Percentiles rank a stretch among this genome's conserved stretches.
Evolutionary conservation across 2,329 filamentous ascomycete species (phyloP).

Genomic region (Reticulascus tulasneorum): DNA sequence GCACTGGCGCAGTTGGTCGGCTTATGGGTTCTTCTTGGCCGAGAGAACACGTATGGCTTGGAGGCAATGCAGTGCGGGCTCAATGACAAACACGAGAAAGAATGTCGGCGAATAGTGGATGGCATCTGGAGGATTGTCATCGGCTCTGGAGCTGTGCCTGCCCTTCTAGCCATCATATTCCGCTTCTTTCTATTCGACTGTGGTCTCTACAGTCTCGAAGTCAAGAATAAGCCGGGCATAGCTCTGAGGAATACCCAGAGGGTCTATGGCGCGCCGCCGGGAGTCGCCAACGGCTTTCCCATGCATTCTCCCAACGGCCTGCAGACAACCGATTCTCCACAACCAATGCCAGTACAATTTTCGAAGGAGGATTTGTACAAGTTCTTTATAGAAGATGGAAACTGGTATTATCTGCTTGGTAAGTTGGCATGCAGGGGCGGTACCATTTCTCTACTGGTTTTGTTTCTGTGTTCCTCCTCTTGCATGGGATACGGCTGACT

Average conservation of each 20-base stretch:
- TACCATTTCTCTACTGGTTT: conserved; percentile 5
- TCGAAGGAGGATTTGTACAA: conserved; percentile 43
- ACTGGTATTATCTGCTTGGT: conserved; percentile 41
- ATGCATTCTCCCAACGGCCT: conserved; percentile 25
- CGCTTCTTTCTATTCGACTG: conserved; percentile 65
- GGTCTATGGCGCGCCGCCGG: conserved; percentile 45
- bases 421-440: background rate
- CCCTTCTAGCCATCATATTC: conserved; percentile 60
- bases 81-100: conserved; percentile 37
- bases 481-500: no score
- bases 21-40: conserved; percentile 46
- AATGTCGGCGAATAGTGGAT: conserved; percentile 47
- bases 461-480: conserved; percentile 1
- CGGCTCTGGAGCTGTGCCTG: conserved; percentile 61
- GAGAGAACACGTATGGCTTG: conserved; percentile 36
- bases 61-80: conserved; percentile 45
- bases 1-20: conserved; percentile 61
- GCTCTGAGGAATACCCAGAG: conserved; percentile 57
- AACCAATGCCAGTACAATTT: conserved; percentile 43
- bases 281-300: conserved; percentile 15
- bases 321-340: conserved; percentile 26
- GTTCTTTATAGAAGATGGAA: conserved; percentile 45
- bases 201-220: conserved; percentile 61
- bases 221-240: conserved; percentile 56
- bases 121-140: conserved; percentile 65